phyloP scores from a whole-genome alignment of 1,139 yeast species.

The Candida tropicalis region DNA sequence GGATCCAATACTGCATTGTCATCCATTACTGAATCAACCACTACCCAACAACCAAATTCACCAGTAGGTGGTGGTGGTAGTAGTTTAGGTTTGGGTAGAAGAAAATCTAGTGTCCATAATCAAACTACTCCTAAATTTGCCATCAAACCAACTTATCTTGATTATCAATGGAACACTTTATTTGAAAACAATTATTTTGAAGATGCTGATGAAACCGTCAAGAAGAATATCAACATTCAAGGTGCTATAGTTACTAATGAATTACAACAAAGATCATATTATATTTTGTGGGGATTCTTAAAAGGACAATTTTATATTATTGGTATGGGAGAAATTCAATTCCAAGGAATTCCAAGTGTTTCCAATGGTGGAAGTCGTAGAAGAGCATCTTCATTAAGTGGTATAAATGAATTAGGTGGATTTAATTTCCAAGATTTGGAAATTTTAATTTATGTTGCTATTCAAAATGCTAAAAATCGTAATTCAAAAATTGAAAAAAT shows the following conservation, averaged over 20 bases:
- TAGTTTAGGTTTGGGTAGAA: slow-evolving; percentile 19
- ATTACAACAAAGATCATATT: slow-evolving; percentile 39
- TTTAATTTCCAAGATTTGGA: slow-evolving; percentile 47
- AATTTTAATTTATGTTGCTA: slow-evolving; percentile 36
- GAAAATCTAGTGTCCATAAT: slow-evolving; percentile 32
- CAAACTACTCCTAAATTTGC: slow-evolving; percentile 34
- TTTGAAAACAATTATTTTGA: slow-evolving; percentile 14
- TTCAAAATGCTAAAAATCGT: slow-evolving; percentile 30
- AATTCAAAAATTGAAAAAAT: slow-evolving; percentile 19
- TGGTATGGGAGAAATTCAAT: slow-evolving; percentile 41
- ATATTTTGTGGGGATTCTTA: slow-evolving; percentile 36
- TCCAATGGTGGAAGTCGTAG: slow-evolving; percentile 24
- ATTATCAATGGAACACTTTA: slow-evolving; percentile 15
- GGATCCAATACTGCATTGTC: slow-evolving; percentile 29
- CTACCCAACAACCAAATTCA: neutral
- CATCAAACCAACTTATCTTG: slow-evolving; percentile 30
- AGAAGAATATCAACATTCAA: slow-evolving; percentile 26
- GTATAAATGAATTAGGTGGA: slow-evolving; percentile 45
- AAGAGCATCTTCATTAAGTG: slow-evolving; percentile 41
- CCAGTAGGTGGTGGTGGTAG: neutral
- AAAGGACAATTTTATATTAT: slow-evolving; percentile 28
- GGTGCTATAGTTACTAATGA: slow-evolving; percentile 48
- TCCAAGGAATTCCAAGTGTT: slow-evolving; percentile 14
- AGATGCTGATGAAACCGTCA: slow-evolving; percentile 10
- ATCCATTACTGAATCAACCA: slow-evolving; percentile 19